Evolutionary conservation across 495 filamentous ascomycete genomes (phyloP).

Genomic region (Tuber borchii): DNA sequence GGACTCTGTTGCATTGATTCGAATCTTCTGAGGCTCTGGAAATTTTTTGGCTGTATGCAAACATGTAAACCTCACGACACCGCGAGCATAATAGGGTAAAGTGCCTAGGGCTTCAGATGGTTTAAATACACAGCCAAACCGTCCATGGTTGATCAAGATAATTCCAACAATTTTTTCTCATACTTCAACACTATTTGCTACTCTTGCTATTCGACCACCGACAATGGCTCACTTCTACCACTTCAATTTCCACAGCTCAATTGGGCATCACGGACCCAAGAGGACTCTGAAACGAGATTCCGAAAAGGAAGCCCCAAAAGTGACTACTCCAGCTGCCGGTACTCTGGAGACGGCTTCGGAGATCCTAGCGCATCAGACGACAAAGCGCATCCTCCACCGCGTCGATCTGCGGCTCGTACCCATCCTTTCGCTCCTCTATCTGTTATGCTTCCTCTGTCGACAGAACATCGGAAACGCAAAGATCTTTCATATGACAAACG

Average conservation of each 20-base stretch:
- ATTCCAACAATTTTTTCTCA: background rate
- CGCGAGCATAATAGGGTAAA: background rate
- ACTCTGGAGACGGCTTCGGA: background rate
- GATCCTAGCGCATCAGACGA: background rate
- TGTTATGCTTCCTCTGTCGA: conserved; percentile 38
- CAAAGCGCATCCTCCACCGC: conserved; percentile 21
- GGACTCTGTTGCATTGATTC: too few relatives aligned
- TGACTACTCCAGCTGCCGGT: background rate
- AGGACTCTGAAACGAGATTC: conserved; percentile 12
- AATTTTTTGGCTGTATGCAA: too few relatives aligned
- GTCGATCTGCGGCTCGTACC: conserved; percentile 37
- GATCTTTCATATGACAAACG: conserved; percentile 33
- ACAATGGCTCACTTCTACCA: background rate
- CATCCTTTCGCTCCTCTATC: conserved; percentile 35
- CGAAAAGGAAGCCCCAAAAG: background rate
- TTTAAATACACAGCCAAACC: background rate
- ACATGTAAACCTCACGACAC: too few relatives aligned
- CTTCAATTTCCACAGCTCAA: conserved; percentile 16
- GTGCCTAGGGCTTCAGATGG: background rate
- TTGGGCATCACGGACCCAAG: conserved; percentile 17
- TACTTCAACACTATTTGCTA: background rate
- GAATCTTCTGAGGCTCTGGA: too few relatives aligned
- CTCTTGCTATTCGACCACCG: background rate
- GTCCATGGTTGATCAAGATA: background rate
- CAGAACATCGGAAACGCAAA: conserved; percentile 41